Base-by-base conservation (phyloP, 2,329 filamentous ascomycete species). In the Helotiales sp. region DNA sequence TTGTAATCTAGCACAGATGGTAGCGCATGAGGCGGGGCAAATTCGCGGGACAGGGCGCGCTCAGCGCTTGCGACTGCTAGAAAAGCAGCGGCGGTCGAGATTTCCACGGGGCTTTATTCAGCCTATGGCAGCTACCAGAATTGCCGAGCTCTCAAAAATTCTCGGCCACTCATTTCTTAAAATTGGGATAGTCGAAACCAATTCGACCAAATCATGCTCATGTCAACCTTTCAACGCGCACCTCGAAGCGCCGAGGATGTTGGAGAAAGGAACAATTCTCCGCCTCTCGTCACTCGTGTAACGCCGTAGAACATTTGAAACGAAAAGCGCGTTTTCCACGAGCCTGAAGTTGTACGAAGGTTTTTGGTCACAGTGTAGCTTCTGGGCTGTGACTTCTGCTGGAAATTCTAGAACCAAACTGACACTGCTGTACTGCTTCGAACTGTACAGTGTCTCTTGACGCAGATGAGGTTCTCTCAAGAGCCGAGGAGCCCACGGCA, bases 151-250 rank as follows among this genome's bases (percentile, higher is more conserved):
- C 53, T 55, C 52, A 50, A 54, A 63, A 58, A 59, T 63, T 62
- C 52, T 64, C 60, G 66, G 54, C 67, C 67, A 65, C 50, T 69
- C 58, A 49, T 61, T 65, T 59, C 34, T 44, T 27, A 48, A 66
- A 70, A 70, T 71, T 67, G 61, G 62, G 69, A 68, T 59, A 47
- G 36, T 36, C 50, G 56, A 47, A 42, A 58, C 53, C 56, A 62
- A 66, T 63, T 67, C 54, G 59, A 61, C 61, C 53, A 58, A 42
- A 40, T 58, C 36, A 53, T 60, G 57, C 65, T 67, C 63, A 60
- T 58, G 65, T 61, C 67, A 69, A 70, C 76, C 75, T 76, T 75
- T 78, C 70, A 76, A 64, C 73, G 69, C 58, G 63, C 73, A 67
- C 58, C 72, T 76, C 70, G 75, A 76, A 71, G 75, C 76, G 76